Percentiles rank a stretch among this genome's conserved stretches.
These are phyloP conservation scores for Paramecium sexaurelia DNA, from an alignment of 73 alveolate genomes.

Conservation along the genomic window DNA sequence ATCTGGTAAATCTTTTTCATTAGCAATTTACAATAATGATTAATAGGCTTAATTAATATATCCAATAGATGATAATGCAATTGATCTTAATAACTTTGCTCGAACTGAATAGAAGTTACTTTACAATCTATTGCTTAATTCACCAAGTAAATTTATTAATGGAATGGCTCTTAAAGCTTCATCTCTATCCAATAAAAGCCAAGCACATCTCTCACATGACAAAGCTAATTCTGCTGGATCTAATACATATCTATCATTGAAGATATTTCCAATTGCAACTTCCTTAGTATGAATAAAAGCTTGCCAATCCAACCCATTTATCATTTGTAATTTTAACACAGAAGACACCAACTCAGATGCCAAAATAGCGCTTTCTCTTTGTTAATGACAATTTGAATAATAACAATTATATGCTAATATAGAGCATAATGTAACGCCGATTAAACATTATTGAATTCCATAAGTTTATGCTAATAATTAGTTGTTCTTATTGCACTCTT, in stretches of 20 bases:
- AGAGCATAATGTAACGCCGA: constrained; percentile 36
- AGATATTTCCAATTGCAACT: constrained; percentile 69
- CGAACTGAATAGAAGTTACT: constrained; percentile 85
- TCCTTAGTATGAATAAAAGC: constrained; percentile 9
- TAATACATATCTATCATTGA: constrained; percentile 80
- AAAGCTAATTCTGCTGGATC: constrained; percentile 85
- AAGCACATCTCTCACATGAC: constrained; percentile 81
- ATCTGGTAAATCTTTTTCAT: constrained; percentile 29
- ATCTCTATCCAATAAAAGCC: constrained; percentile 86
- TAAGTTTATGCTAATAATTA: constrained; percentile 62
- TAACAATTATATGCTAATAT: constrained; percentile 52
- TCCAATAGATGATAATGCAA: constrained; percentile 89
- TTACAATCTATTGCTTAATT: constrained; percentile 82
- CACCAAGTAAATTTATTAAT: constrained; percentile 87
- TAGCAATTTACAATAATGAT: not conserved
- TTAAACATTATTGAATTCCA: constrained; percentile 76
- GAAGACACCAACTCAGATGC: constrained; percentile 62
- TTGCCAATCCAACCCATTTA: constrained; percentile 41
- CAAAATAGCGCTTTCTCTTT: constrained; percentile 47
- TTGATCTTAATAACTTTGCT: constrained; percentile 84
- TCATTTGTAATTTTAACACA: constrained; percentile 22
- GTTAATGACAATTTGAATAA: constrained; percentile 6
- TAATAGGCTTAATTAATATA: constrained; percentile 86
- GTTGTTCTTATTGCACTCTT: constrained; percentile 64
- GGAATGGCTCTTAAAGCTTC: constrained; percentile 90